phyloP scores from a whole-genome alignment of 1,284 basidiomycete species.

The Agroathelia rolfsii region DNA sequence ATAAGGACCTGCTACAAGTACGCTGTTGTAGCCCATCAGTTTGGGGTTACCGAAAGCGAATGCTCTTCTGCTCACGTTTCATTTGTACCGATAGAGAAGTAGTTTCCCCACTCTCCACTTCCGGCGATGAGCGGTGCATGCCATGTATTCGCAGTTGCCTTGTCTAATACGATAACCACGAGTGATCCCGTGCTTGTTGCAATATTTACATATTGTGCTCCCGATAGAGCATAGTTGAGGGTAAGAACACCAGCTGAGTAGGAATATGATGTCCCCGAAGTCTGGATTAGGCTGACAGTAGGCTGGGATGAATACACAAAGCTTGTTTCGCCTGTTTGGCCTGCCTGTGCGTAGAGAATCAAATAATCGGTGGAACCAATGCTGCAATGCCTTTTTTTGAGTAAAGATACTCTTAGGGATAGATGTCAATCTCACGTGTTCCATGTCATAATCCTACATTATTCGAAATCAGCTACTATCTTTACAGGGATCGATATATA shows the following conservation, averaged over 20 bases:
- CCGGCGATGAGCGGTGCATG: constrained; percentile 34
- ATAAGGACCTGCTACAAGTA: constrained; percentile 42
- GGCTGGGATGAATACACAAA: constrained; percentile 25
- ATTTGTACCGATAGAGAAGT: constrained; percentile 41
- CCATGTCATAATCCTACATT: constrained; percentile 35
- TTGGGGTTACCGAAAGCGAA: constrained; percentile 1
- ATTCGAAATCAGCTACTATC: constrained; percentile 6
- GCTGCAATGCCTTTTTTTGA: no score
- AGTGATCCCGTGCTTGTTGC: constrained; percentile 18
- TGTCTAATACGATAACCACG: constrained; percentile 33
- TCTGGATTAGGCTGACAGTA: constrained; percentile 17
- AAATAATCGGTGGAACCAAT: constrained; percentile 31
- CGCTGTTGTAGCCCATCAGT: constrained; percentile 16
- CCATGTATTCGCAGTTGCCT: constrained; percentile 34
- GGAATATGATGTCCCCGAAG: constrained; percentile 17
- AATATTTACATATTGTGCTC: constrained; percentile 26
- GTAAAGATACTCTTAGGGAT: no score
- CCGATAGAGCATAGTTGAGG: constrained; percentile 27
- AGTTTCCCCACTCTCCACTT: constrained; percentile 27
- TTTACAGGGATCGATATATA: constrained; percentile 7
- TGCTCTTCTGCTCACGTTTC: constrained; percentile 21
- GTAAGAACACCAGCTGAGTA: constrained; percentile 26
- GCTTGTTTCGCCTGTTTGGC: constrained; percentile 34
- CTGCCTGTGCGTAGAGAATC: constrained; percentile 31
- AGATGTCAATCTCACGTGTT: constrained; percentile 28